Percentiles rank a stretch among this genome's conserved stretches.
phyloP scores from a whole-genome alignment of 139 green algal species.

The Mesotaenium endlicherianum region DNA sequence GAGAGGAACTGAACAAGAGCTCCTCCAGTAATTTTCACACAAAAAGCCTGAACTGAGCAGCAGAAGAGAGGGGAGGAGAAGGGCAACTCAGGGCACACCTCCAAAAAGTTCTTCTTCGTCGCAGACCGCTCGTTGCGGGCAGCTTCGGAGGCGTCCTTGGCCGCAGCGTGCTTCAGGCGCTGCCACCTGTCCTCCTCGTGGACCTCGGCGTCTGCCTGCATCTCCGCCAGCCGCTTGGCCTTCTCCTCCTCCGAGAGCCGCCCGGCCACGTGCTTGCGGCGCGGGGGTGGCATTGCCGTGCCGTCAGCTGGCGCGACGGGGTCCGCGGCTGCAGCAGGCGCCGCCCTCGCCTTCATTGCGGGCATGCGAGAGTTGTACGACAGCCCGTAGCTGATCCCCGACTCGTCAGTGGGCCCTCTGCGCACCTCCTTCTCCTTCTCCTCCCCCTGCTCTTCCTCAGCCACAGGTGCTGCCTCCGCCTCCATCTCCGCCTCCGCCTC shows the following conservation, averaged over 20 bases:
- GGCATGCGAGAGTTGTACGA: too few species aligned
- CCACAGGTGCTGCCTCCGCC: neutral
- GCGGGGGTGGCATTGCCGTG: constrained; percentile 9
- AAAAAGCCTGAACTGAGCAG: too few species aligned
- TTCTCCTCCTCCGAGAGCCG: constrained; percentile 73
- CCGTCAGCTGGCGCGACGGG: too few species aligned
- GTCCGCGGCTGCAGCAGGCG: too few species aligned
- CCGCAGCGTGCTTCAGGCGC: constrained; percentile 52
- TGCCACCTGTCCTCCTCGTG: constrained; percentile 67
- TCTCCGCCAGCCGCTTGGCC: constrained; percentile 72
- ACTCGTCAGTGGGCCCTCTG: too few species aligned
- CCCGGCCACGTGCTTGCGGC: constrained; percentile 58
- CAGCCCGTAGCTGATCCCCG: too few species aligned
- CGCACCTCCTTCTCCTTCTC: neutral
- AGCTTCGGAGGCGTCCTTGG: constrained; percentile 22
- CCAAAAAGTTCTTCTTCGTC: neutral
- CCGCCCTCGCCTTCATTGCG: too few species aligned
- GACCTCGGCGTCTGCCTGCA: constrained; percentile 73
- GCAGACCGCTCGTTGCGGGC: neutral
- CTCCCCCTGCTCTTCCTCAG: constrained; percentile 30
- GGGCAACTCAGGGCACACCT: neutral
- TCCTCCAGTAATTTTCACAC: too few species aligned
- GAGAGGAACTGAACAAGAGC: too few species aligned
- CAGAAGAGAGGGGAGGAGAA: too few species aligned
- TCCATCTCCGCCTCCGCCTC: too few species aligned